Evolutionary conservation across 441 rosid species (phyloP), one percentile per base, ranked within the genome.

Genomic region (Pelargonium fulgidum): DNA sequence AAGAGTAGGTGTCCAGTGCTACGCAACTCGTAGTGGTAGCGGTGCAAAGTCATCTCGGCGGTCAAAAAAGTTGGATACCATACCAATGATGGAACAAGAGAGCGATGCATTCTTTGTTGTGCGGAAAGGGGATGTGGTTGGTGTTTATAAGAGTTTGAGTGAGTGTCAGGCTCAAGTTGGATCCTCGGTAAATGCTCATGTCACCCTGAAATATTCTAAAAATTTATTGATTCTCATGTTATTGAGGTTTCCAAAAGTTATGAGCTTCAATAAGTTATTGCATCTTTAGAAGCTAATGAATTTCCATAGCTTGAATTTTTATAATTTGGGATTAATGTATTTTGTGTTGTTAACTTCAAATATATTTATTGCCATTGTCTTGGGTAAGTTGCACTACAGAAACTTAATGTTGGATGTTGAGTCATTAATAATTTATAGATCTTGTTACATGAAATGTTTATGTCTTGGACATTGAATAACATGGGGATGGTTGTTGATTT

Each of bases 101-200:
- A 88, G 85, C 16, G 87, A 88, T 68, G 84, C 86, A 12, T 88
- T 91, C 81, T 91, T 82, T 59, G 87, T 93, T 22, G 93, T 93
- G 70, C 73, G 99, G 80, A 93, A 93, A 78, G 97, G 97, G 73
- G 92, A 91, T 64, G 61, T 86, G 48, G 87, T 89, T 69, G 96
- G 96, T 45, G 83, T 91, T 68, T 91, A 87, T 70, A 84, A 81
- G 75, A 88, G 75, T 66, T 78, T 91, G 52, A 64, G 64, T 52
- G 95, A 89, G 68, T 91, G 97, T 71, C 92, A 82, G 71, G 86
- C 92, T 73, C 99, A 93, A 85, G 84, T 84, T 73, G 96, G 97
- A 71, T 85, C 87, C 24, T 91, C 96, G 77, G 99, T 91, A 77
- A 64, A 71, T 66, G 41, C 63, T 67, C 58, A 65, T 76, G 17